Conservation (phyloP, 345 rosid genomes). For the Moricandia moricandioides region DNA sequence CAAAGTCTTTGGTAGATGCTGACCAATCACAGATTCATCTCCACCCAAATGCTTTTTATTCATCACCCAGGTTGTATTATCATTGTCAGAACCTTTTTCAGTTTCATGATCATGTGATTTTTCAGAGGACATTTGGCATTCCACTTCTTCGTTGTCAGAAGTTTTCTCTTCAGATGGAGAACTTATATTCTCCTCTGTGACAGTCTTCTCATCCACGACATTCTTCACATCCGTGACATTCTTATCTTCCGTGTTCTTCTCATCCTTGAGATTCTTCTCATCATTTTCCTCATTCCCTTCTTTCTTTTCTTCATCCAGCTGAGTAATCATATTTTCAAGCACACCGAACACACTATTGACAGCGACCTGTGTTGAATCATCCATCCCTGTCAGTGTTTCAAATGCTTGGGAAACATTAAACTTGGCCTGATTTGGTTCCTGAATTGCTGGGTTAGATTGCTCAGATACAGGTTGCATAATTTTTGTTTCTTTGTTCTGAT, state of each 20-base stretch:
- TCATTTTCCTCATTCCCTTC: conserved; percentile 43
- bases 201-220: conserved; percentile 4
- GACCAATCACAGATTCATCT: conserved; percentile 38
- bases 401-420: conserved; percentile 75
- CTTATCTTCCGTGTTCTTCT: conserved; percentile 26
- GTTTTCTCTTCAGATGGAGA: conserved; percentile 25
- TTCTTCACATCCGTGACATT: conserved; percentile 12
- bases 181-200: background rate
- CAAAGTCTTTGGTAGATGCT: conserved; percentile 41
- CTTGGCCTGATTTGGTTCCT: conserved; percentile 43
- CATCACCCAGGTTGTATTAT: conserved; percentile 17
- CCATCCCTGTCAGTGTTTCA: conserved; percentile 85
- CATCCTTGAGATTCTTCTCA: conserved; percentile 28
- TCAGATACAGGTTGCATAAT: conserved; percentile 43
- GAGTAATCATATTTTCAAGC: conserved; percentile 79
- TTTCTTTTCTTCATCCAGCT: conserved; percentile 59
- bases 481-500: conserved; percentile 54
- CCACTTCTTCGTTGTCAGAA: conserved; percentile 15
- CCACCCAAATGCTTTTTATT: conserved; percentile 37
- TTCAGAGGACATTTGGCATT: conserved; percentile 37
- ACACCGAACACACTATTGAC: conserved; percentile 95
- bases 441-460: conserved; percentile 39
- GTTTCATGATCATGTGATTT: conserved; percentile 31
- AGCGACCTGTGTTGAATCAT: conserved; percentile 95
- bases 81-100: conserved; percentile 24